Evolutionary conservation across 345 rosid species (phyloP).

Genomic region (Euphorbia pulcherrima): DNA sequence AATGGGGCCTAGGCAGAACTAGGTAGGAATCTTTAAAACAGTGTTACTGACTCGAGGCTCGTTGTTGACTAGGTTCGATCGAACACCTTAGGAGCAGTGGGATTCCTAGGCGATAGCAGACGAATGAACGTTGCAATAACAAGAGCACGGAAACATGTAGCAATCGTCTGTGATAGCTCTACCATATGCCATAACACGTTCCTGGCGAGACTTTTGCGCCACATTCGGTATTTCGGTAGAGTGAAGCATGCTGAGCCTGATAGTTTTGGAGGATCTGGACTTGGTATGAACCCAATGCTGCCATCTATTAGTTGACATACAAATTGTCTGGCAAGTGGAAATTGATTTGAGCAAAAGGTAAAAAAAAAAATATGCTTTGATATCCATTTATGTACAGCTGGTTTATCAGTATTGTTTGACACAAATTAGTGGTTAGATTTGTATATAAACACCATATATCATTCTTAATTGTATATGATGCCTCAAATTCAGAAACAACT

Average conservation of each 20-base stretch:
- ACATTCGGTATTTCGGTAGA: conserved; percentile 79
- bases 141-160: conserved; percentile 79
- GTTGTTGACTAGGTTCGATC: conserved; percentile 62
- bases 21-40: too few relatives aligned
- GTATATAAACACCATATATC: conserved; percentile 30
- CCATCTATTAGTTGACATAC: conserved; percentile 59
- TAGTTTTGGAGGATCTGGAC: conserved; percentile 72
- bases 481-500: too few relatives aligned
- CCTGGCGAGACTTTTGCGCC: conserved; percentile 80
- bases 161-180: conserved; percentile 90
- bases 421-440: conserved; percentile 12
- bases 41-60: neutral
- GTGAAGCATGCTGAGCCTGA: conserved; percentile 90
- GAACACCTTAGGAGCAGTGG: conserved; percentile 80
- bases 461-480: conserved; percentile 9
- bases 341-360: too few relatives aligned
- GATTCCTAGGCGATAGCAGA: conserved; percentile 88
- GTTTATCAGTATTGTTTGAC: conserved; percentile 11
- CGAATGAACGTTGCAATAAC: conserved; percentile 92
- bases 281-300: conserved; percentile 83
- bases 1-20: too few relatives aligned
- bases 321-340: conserved; percentile 1
- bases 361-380: conserved; percentile 2
- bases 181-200: conserved; percentile 92
- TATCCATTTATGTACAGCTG: conserved; percentile 29